These are phyloP conservation scores for Podospora pseudocomata DNA, from an alignment of 495 filamentous ascomycete genomes.

Conservation along the genomic window DNA sequence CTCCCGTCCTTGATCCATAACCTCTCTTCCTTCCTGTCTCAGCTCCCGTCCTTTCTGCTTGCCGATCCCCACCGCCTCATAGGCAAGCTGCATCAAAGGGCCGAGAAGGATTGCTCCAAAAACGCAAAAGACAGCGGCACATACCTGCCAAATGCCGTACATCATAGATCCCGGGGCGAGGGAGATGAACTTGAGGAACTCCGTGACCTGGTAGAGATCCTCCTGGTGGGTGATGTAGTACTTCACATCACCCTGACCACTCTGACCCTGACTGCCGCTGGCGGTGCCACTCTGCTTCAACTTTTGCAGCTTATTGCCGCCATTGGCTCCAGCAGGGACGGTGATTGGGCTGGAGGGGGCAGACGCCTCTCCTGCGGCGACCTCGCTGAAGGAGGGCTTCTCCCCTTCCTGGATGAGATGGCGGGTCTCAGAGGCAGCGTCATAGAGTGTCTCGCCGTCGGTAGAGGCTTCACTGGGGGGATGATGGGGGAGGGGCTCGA, in stretches of 20 bases:
- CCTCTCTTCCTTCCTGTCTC: neutral
- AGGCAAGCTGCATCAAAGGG: slow-evolving; percentile 14
- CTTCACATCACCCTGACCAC: slow-evolving; percentile 9
- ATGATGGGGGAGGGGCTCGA: neutral
- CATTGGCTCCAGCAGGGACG: neutral
- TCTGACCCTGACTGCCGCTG: neutral
- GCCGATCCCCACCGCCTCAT: neutral
- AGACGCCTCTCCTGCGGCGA: slow-evolving; percentile 5
- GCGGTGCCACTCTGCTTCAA: neutral
- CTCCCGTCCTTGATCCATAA: neutral
- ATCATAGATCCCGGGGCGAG: slow-evolving; percentile 49
- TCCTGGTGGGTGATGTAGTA: slow-evolving; percentile 75
- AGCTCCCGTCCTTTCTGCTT: neutral
- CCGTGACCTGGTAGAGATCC: slow-evolving; percentile 76
- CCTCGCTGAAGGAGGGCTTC: slow-evolving; percentile 7
- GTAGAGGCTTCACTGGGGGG: neutral
- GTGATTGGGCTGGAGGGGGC: neutral
- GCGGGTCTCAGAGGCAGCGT: neutral
- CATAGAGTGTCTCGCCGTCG: neutral
- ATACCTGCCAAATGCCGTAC: slow-evolving; percentile 53
- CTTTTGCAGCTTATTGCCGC: neutral
- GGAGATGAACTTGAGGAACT: slow-evolving; percentile 68
- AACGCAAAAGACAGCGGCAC: slow-evolving; percentile 60
- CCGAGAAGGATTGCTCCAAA: slow-evolving; percentile 42
- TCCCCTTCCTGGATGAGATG: slow-evolving; percentile 6